Evolutionary conservation across 164 flowering plant genomes (phyloP).

Genomic region (Kingdonia uniflora): DNA sequence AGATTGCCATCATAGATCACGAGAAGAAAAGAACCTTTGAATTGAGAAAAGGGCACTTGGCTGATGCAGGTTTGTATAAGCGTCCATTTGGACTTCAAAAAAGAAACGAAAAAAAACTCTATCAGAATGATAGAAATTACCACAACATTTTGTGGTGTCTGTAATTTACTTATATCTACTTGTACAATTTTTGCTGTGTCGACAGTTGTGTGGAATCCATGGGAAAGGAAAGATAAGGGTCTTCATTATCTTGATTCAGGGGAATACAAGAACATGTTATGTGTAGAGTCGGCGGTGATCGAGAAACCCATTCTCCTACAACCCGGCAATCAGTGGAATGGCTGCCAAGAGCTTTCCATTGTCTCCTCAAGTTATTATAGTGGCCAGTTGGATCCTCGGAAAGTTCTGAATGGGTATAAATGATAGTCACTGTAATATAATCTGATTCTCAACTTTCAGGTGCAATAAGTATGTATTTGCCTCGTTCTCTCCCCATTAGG

Average conservation of each 20-base stretch:
- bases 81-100: too few species aligned
- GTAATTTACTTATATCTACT: too few species aligned
- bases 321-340: slow-evolving; percentile 72
- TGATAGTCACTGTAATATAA: slow-evolving; percentile 19
- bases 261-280: slow-evolving; percentile 62
- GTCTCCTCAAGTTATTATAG: slow-evolving; percentile 91
- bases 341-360: slow-evolving; percentile 59
- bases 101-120: too few species aligned
- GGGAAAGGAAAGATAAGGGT: slow-evolving; percentile 80
- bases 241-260: slow-evolving; percentile 65
- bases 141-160: neutral
- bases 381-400: slow-evolving; percentile 73
- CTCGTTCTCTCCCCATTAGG: too few species aligned
- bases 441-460: slow-evolving; percentile 1
- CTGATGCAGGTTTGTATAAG: slow-evolving; percentile 96
- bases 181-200: slow-evolving; percentile 6
- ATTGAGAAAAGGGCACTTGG: slow-evolving; percentile 62
- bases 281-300: slow-evolving; percentile 56
- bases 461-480: slow-evolving; percentile 1
- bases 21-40: slow-evolving; percentile 81
- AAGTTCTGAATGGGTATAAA: slow-evolving; percentile 43
- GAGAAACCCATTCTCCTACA: slow-evolving; percentile 50
- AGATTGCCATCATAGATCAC: slow-evolving; percentile 87
- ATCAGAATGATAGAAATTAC: too few species aligned
- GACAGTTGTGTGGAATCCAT: slow-evolving; percentile 92